Evolutionary conservation across 139 green algal species (phyloP), one percentile per base, ranked within the genome.

Genomic region (Gonium pectorale): DNA sequence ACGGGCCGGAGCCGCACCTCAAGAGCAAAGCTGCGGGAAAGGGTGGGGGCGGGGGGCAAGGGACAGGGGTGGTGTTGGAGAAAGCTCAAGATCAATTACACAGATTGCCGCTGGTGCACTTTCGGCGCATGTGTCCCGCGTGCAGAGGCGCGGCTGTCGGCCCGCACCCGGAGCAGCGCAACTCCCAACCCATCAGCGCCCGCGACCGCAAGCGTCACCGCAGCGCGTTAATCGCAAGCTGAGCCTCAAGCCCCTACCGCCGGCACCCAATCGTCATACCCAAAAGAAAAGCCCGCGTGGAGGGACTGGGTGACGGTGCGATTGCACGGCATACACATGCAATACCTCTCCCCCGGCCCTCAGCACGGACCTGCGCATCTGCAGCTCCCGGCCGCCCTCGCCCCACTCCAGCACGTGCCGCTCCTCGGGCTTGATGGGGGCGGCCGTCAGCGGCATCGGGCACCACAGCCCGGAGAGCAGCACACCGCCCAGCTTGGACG

Each of bases 401-500:
- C 64, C 77, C 77, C 77, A 83, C 63, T 73, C 62, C 43, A 83
- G 41, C 31, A 26, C 60, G 6, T 17, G 6, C 7, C 62, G 43
- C 29, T 71, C 11, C 13, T 60, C 59, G 2, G 43, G 77, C 41
- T n/a, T 29, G 41, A 82, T 27, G 21, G 56, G 40, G n/a, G 77
- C 27, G 24, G 77, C 43, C 62, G 62, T 73, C 6, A 83, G 60
- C 41, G 77, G 77, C 44, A 83, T 8, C 6, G 77, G 77, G 60
- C 77, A 83, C 77, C 77, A 83, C 31, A 83, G 77, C 60, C 21
- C 62, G n/a, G 33, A 43, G 43, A 73, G 60, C 62, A 83, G 21
- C 62, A 22, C 22, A 5, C 60, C 75, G 7, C 40, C 67, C n/a
- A n/a, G n/a, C n/a, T n/a, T n/a, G n/a, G 2, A 19, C 38, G 37